phyloP scores from a whole-genome alignment of 83 land plant species.

The Diphasiastrum complanatum region DNA sequence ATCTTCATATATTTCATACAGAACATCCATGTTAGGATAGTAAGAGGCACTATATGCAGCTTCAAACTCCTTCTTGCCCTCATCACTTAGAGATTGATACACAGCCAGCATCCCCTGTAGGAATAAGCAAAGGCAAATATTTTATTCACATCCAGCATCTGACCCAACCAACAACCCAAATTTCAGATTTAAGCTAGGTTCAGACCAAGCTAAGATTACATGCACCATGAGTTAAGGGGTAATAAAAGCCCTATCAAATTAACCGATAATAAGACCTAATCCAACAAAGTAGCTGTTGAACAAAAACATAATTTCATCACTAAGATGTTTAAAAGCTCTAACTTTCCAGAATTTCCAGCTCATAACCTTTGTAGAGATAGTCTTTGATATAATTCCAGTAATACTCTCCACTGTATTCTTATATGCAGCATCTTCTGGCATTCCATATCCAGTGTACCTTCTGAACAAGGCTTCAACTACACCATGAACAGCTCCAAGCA shows the following conservation, averaged over 20 bases:
- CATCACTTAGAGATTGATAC: constrained; percentile 59
- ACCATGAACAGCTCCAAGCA: constrained; percentile 96
- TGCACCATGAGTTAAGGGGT: too few species aligned
- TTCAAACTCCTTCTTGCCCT: constrained; percentile 81
- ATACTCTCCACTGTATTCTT: constrained; percentile 93
- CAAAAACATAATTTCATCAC: neutral
- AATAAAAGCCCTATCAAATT: too few species aligned
- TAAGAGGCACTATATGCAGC: constrained; percentile 83
- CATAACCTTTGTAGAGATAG: constrained; percentile 94
- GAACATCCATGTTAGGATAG: constrained; percentile 89
- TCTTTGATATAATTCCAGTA: constrained; percentile 80
- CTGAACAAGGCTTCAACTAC: constrained; percentile 87
- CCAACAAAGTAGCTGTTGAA: too few species aligned
- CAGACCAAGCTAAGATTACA: too few species aligned
- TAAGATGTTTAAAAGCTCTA: constrained; percentile 2
- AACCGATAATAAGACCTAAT: too few species aligned
- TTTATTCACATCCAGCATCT: too few species aligned
- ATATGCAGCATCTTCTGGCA: constrained; percentile 86
- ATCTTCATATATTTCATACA: constrained; percentile 96
- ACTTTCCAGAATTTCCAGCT: constrained; percentile 2
- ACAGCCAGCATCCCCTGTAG: constrained; percentile 85
- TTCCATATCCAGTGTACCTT: constrained; percentile 87
- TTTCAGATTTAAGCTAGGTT: too few species aligned
- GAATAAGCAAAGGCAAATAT: too few species aligned
- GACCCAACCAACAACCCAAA: too few species aligned